Conservation (phyloP, 2,329 filamentous ascomycete species). For the Conoideocrella luteorostrata region DNA sequence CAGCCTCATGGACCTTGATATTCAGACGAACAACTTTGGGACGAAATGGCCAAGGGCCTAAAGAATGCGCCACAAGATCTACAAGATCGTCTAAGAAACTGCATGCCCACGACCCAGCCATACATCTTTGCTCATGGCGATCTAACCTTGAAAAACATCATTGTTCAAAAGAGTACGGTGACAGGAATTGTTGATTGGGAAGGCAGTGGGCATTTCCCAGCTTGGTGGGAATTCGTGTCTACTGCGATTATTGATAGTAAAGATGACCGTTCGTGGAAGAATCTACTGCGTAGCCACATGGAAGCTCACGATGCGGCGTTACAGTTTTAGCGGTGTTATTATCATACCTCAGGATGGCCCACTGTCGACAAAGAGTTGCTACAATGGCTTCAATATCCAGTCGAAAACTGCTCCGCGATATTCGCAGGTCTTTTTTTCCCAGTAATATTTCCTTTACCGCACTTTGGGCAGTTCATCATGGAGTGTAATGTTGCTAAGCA, state of each 20-base stretch:
- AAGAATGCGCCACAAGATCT: constrained; percentile 4
- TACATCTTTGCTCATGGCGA: constrained; percentile 31
- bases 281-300: constrained; percentile 4
- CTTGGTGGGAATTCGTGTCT: constrained; percentile 30
- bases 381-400: no score
- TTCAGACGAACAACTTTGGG: constrained; percentile 9
- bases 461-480: no score
- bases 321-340: no score
- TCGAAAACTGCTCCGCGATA: no score
- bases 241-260: constrained; percentile 21
- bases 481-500: no score
- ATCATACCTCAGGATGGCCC: no score
- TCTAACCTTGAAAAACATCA: constrained; percentile 30
- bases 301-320: no score
- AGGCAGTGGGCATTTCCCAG: constrained; percentile 28
- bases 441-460: no score
- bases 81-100: constrained; percentile 2
- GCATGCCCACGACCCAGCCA: constrained; percentile 15
- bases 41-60: constrained; percentile 5
- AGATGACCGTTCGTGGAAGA: constrained; percentile 18
- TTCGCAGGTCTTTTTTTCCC: no score
- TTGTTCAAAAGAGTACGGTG: constrained; percentile 29
- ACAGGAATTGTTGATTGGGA: constrained; percentile 35
- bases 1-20: constrained; percentile 8
- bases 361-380: no score